Base-by-base conservation (phyloP, 2,329 filamentous ascomycete genomes). In the Aureobasidium uvarum region DNA sequence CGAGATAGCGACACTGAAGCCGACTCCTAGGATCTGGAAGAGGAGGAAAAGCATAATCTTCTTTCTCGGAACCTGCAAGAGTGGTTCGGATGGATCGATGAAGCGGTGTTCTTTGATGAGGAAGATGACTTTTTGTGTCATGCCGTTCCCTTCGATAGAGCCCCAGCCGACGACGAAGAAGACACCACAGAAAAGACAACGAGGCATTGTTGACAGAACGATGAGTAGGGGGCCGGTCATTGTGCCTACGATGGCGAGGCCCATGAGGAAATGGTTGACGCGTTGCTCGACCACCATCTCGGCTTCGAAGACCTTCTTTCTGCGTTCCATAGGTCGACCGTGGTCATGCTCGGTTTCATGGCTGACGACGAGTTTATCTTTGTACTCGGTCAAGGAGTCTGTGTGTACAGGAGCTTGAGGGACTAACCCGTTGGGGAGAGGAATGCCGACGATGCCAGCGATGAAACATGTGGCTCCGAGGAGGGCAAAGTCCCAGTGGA, bases 371-470 rank as follows among this genome's bases (percentile, higher is more conserved):
- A 80, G 70, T 0, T 73, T 69, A 25, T 80, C 80, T 62, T 73
- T 71, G 72, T 77, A 77, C 28, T 75, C 73, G 2, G 74, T 76
- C 13, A 85, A 76, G 0, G 80, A 81, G 68, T 83, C 83, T 2
- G 84, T 86, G 70, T 86, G 84, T 20, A 86, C 83, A 0, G 84
- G 84, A 6, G 84, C 84, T 76, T 85, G 83, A 0, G 84, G 83
- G n/a, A 85, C 83, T 0, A 86, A 77, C 5, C 84, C 84, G 66
- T 86, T 86, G 2, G 84, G 84, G 43, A 85, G 78, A 0, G 84
- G 84, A 7, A 86, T 78, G 2, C 83, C 83, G 13, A 86, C 76
- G n/a, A 86, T 78, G 0, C 82, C 83, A 2, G 80, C 78, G 23
- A 85, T 77, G 66, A 84, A 83, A 1, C 82, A 85, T 0, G 84